Conservation (phyloP, 208 protist genomes). For the Phytomonas francai region DNA sequence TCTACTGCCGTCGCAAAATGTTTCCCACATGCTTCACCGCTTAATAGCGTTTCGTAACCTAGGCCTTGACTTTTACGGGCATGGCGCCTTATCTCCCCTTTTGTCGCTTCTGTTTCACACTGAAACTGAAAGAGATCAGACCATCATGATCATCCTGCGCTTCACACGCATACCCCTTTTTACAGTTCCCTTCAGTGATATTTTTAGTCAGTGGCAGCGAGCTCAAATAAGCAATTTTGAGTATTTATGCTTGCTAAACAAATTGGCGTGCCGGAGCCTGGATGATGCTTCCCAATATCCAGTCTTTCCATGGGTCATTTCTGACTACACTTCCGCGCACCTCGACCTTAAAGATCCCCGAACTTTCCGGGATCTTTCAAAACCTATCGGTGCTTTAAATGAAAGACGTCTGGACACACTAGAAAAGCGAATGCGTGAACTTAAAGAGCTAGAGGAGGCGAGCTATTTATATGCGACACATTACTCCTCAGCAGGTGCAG, state of each 20-base stretch:
- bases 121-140: slow-evolving; percentile 18
- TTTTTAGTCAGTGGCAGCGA: slow-evolving; percentile 25
- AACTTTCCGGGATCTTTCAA: slow-evolving; percentile 85
- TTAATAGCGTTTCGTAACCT: slow-evolving; percentile 27
- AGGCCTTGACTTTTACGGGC: slow-evolving; percentile 34
- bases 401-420: slow-evolving; percentile 50
- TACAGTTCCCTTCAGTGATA: slow-evolving; percentile 7
- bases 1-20: not conserved
- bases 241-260: slow-evolving; percentile 53
- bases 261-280: slow-evolving; percentile 28
- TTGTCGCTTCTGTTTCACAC: slow-evolving; percentile 29
- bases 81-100: slow-evolving; percentile 9
- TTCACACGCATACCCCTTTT: slow-evolving; percentile 15
- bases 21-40: slow-evolving; percentile 28
- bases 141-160: slow-evolving; percentile 12
- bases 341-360: slow-evolving; percentile 49
- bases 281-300: slow-evolving; percentile 78
- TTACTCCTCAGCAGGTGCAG: slow-evolving; percentile 93
- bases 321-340: slow-evolving; percentile 61
- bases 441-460: slow-evolving; percentile 29
- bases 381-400: slow-evolving; percentile 91
- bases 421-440: slow-evolving; percentile 23
- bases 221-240: slow-evolving; percentile 39
- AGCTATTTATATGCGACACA: slow-evolving; percentile 91
- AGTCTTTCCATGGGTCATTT: slow-evolving; percentile 92